Evolutionary conservation across 1,139 yeast genomes (phyloP), one percentile per base, ranked within the genome.

Genomic region (Williopsis jadinii): DNA sequence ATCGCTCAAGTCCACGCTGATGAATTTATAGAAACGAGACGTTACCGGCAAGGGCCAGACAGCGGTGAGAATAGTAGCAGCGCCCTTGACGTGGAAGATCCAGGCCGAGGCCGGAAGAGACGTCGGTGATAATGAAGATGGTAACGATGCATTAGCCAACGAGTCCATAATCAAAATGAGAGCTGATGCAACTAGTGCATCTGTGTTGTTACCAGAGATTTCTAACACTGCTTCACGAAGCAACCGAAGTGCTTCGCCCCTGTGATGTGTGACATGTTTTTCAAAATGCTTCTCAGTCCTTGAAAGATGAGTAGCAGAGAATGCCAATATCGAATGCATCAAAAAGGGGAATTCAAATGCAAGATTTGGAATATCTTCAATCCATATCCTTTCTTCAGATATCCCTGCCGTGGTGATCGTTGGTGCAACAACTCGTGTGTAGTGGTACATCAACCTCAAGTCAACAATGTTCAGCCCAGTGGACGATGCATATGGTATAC

Each of bases 51-150:
- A 67, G 3, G 96, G 96, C 85, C 97, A 88, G 12, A 88, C 95
- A 1, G 97, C 95, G 1, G 95, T 84, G 43, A 90, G 68, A 38
- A 90, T 90, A 0, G 97, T 90, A 5, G 96, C 96, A 0, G 97
- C 96, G 19, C 97, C 97, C 54, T 94, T 85, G 11, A 90, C 97
- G 58, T 90, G 97, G 67, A 87, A 92, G 43, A 90, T 81, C 97
- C 97, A 90, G 0, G 97, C 95, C 8, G 92, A 81, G 1, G 97
- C 92, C 1, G 96, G 95, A 41, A 88, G 65, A 5, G 86, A 75
- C 51, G 78, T 79, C 4, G 62, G 65, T 8, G 67, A 64, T 35
- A 82, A 73, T 3, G 80, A 70, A 5, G 77, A 70, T 3, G 95
- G 88, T 36, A 81, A 70, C 2, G 95, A 79, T 0, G 97, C 97